phyloP scores from a whole-genome alignment of 1,139 yeast genomes.

The Saccharomycopsis hybrid region DNA sequence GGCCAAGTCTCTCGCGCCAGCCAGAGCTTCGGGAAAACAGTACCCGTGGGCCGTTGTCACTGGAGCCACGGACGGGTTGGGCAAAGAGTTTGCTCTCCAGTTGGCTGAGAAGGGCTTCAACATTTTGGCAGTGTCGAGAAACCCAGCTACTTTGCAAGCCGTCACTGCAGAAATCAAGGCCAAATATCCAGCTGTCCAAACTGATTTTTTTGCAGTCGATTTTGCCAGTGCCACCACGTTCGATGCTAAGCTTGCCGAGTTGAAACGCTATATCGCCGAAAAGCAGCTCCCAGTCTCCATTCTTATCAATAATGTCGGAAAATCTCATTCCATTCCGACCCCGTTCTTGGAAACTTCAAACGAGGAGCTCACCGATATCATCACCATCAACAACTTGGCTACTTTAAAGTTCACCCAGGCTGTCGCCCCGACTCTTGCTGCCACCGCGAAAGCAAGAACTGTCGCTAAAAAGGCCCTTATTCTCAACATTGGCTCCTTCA shows the following conservation, averaged over 20 bases:
- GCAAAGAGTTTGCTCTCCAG: constrained; percentile 83
- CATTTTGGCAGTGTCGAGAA: constrained; percentile 76
- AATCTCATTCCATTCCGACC: constrained; percentile 90
- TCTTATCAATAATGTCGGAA: constrained; percentile 89
- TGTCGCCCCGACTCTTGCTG: constrained; percentile 59
- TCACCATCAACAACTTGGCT: constrained; percentile 79
- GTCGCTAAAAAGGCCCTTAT: constrained; percentile 58
- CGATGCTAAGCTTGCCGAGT: constrained; percentile 22
- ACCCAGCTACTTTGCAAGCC: constrained; percentile 64
- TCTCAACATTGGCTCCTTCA: constrained; percentile 94
- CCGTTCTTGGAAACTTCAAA: constrained; percentile 78
- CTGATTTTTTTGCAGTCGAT: constrained; percentile 72
- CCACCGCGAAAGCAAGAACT: constrained; percentile 38
- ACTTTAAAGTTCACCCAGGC: constrained; percentile 79
- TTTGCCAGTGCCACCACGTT: no score
- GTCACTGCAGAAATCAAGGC: constrained; percentile 58
- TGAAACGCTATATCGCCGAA: no score
- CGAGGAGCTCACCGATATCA: constrained; percentile 67
- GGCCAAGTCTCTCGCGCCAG: no score
- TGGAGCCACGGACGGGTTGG: constrained; percentile 97
- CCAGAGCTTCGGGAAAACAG: no score
- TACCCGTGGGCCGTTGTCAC: constrained; percentile 87
- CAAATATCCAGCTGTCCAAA: constrained; percentile 54
- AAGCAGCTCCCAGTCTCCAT: constrained; percentile 52
- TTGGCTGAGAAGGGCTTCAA: constrained; percentile 83